A percentile compares a stretch with the other conserved stretches of the same genome.
phyloP scores from a whole-genome alignment of 2,329 filamentous ascomycete species.

The Curvularia verruculosa region DNA sequence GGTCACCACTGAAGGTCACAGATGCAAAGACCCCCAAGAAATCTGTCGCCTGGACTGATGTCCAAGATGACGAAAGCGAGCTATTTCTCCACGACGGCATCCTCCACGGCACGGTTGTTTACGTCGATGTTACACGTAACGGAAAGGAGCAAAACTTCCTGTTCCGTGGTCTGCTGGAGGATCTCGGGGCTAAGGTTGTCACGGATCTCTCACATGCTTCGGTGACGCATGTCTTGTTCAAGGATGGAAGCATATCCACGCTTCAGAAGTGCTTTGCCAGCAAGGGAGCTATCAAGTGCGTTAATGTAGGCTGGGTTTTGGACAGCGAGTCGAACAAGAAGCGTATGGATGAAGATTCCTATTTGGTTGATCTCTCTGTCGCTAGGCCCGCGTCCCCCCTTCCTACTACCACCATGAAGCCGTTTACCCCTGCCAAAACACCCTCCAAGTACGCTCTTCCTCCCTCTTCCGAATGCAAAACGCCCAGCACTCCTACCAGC shows the following conservation, averaged over 20 bases:
- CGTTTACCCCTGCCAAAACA: conserved; percentile 41
- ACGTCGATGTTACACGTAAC: conserved; percentile 82
- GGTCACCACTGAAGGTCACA: conserved; percentile 43
- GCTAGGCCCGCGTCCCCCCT: conserved; percentile 31
- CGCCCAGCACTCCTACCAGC: conserved; percentile 35
- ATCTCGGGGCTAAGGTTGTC: conserved; percentile 82
- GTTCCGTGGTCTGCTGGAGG: conserved; percentile 76
- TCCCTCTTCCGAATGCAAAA: conserved; percentile 31
- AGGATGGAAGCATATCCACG: conserved; percentile 81
- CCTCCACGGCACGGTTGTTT: conserved; percentile 70
- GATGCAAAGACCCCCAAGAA: conserved; percentile 46
- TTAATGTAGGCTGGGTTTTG: conserved; percentile 86
- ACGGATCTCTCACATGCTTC: conserved; percentile 70
- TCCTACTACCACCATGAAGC: conserved; percentile 24
- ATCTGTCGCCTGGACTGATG: conserved; percentile 41
- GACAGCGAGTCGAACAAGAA: conserved; percentile 57
- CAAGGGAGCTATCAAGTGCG: conserved; percentile 78
- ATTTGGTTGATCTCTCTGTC: conserved; percentile 39
- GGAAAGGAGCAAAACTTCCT: conserved; percentile 65
- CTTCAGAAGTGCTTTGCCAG: conserved; percentile 79
- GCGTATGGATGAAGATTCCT: conserved; percentile 42
- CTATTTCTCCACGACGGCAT: conserved; percentile 32
- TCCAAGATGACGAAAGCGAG: conserved; percentile 29
- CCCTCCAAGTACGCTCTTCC: conserved; percentile 37
- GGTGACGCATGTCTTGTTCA: conserved; percentile 89